These are phyloP conservation scores for Marasmius tenuissimus DNA, from an alignment of 1,284 basidiomycete genomes.

Conservation along the genomic window DNA sequence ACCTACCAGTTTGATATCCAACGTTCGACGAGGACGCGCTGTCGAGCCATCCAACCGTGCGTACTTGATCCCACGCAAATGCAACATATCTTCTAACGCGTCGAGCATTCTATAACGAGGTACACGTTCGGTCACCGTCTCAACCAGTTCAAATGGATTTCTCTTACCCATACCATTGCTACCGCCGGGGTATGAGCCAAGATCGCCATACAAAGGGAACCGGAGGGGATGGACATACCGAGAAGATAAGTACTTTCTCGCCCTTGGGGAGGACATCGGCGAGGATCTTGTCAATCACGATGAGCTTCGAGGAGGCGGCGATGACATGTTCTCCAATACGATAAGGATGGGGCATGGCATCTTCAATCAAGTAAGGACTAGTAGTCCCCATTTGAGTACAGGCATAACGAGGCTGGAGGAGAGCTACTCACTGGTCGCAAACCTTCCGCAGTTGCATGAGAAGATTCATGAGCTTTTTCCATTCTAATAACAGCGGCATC, in stretches of 20 bases:
- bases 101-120: slow-evolving; percentile 70
- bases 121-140: neutral
- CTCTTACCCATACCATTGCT: slow-evolving; percentile 56
- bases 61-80: slow-evolving; percentile 68
- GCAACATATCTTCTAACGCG: slow-evolving; percentile 82
- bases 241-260: slow-evolving; percentile 84
- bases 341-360: slow-evolving; percentile 52
- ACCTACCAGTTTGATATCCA: slow-evolving; percentile 57
- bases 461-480: slow-evolving; percentile 57
- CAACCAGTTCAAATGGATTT: neutral
- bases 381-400: neutral
- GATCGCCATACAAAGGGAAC: neutral
- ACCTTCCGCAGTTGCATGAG: slow-evolving; percentile 58
- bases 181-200: slow-evolving; percentile 5
- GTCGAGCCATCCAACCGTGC: slow-evolving; percentile 77
- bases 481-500: slow-evolving; percentile 32
- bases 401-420: neutral
- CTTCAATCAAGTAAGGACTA: slow-evolving; percentile 53
- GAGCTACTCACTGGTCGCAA: slow-evolving; percentile 49
- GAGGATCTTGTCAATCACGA: slow-evolving; percentile 79
- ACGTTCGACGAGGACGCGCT: slow-evolving; percentile 47
- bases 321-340: slow-evolving; percentile 56
- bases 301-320: slow-evolving; percentile 67
- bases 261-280: slow-evolving; percentile 74
- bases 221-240: slow-evolving; percentile 45